Conservation (phyloP, 1,284 basidiomycete species). For the Xerocomus amazonicus region DNA sequence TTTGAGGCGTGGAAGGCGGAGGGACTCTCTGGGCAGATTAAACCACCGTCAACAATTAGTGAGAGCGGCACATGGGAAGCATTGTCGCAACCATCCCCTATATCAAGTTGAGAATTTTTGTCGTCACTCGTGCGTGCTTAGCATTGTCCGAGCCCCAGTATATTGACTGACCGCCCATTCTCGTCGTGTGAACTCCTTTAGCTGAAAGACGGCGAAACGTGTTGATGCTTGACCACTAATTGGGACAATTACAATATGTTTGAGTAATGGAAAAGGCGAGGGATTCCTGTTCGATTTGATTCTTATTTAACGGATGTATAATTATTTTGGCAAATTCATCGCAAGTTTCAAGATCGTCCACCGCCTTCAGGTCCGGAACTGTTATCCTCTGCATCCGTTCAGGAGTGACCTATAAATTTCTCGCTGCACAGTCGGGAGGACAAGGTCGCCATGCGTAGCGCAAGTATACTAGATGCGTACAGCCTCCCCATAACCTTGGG, state of each 20-base stretch:
- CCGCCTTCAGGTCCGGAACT: neutral
- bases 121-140: neutral
- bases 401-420: no score
- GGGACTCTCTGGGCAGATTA: constrained; percentile 50
- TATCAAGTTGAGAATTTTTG: constrained; percentile 16
- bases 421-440: no score
- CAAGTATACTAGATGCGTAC: no score
- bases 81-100: constrained; percentile 25
- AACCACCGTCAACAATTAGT: constrained; percentile 29
- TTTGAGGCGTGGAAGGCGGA: constrained; percentile 66
- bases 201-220: no score
- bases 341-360: neutral
- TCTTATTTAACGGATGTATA: neutral
- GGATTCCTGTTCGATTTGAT: neutral
- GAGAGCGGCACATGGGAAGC: constrained; percentile 31
- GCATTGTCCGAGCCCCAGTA: neutral
- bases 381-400: no score
- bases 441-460: no score
- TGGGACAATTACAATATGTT: neutral
- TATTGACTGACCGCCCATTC: neutral
- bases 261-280: neutral
- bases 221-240: no score
- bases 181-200: neutral
- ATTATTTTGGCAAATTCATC: neutral
- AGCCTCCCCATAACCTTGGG: no score